Base-by-base conservation (phyloP, 1,139 yeast genomes). In the Nadsonia starkeyi-henricii region DNA sequence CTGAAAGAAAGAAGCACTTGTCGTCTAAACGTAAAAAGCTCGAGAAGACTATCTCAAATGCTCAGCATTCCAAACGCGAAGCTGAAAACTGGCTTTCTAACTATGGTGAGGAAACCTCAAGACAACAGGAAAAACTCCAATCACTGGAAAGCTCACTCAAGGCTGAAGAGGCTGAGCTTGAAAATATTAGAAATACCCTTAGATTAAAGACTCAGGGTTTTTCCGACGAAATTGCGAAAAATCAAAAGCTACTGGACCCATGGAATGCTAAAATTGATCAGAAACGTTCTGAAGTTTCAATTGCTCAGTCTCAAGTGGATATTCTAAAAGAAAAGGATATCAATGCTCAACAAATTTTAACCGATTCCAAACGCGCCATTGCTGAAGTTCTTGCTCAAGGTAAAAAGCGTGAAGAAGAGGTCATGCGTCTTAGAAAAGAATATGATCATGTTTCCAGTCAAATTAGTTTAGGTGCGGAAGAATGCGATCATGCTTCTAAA, bases 191-290 rank as follows among this genome's bases (percentile, higher is more conserved):
- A 58, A 58, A 71, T 12, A 77, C 77, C 30, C 70, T 91, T 49
- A 79, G 86, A 17, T 81, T 78, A 48, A 85, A 86, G 59, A 91
- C 94, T 0, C 74, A 79, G 15, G 76, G 67, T 2, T 75, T 79
- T 51, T 76, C 86, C 0, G 72, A 72, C 19, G 73, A 82, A 58
- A 80, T 86, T 48, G 85, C 79, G 55, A 57, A 60, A 5, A 66
- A 80, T 42, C 93, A 85, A 58, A 72, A 71, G 9, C 71, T 80
- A 53, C 66, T 88, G 8, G 91, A 85, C 53, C 98, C 98, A 0
- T 88, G 95, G 93, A 79, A 78, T 52, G 79, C 75, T 37, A 75
- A 79, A 55, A 69, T 88, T 41, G 79, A 78, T 52, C 74, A 74
- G 23, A 82, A 81, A 51, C 79, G 78, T 53, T 77, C 85, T 26